Evolutionary conservation across 139 green algal genomes (phyloP).

Genomic region (Zygnema cylindricum): DNA sequence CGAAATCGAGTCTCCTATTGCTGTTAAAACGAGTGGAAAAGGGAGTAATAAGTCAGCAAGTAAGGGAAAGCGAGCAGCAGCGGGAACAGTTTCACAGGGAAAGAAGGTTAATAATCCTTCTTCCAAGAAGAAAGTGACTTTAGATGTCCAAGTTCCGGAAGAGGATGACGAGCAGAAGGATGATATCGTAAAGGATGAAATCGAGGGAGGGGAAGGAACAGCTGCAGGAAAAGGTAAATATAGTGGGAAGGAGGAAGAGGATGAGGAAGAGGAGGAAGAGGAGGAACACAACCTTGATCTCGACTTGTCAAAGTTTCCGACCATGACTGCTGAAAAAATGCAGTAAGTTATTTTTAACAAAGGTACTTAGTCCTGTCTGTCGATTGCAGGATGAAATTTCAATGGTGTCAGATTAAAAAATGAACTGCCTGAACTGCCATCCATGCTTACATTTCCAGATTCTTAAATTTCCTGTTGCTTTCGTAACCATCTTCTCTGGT

Average conservation of each 20-base stretch:
- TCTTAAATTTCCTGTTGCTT: neutral
- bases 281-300: slow-evolving; percentile 5
- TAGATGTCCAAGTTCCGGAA: neutral
- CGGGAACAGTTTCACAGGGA: too few relatives aligned
- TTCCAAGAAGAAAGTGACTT: neutral
- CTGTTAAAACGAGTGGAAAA: neutral
- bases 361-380: neutral
- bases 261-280: slow-evolving; percentile 40
- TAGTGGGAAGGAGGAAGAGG: neutral
- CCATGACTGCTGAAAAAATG: slow-evolving; percentile 18
- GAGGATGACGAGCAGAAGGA: neutral
- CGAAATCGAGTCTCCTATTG: neutral
- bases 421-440: neutral
- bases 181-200: neutral
- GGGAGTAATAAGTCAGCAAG: neutral
- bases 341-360: slow-evolving; percentile 26
- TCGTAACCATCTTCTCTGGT: neutral
- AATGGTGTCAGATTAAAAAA: too few relatives aligned
- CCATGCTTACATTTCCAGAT: neutral
- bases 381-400: too few relatives aligned
- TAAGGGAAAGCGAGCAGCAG: too few relatives aligned
- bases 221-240: neutral
- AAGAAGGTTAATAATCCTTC: too few relatives aligned
- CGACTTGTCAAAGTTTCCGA: neutral
- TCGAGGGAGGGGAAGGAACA: neutral